Evolutionary conservation across 2,329 filamentous ascomycete genomes (phyloP).

Genomic region (Shiraia sp.): DNA sequence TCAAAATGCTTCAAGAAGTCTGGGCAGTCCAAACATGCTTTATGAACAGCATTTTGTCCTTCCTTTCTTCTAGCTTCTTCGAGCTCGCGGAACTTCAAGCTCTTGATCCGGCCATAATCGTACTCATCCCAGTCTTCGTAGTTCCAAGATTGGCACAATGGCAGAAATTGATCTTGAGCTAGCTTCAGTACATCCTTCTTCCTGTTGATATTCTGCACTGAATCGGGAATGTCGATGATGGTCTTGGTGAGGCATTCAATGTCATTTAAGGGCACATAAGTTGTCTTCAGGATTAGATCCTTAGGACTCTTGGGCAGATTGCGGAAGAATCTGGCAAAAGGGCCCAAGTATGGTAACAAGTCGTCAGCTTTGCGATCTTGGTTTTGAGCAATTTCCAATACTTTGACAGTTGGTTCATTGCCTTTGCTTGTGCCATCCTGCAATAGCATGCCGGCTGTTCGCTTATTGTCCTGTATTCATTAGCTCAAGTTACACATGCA

Average conservation of each 20-base stretch:
- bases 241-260: conserved; percentile 84
- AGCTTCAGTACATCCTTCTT: conserved; percentile 59
- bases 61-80: conserved; percentile 71
- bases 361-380: conserved; percentile 79
- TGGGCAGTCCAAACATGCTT: conserved; percentile 70
- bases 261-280: conserved; percentile 73
- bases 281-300: conserved; percentile 69
- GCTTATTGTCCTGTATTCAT: conserved; percentile 67
- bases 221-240: conserved; percentile 56
- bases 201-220: conserved; percentile 49
- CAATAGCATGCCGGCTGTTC: conserved; percentile 79
- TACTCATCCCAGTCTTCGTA: conserved; percentile 79
- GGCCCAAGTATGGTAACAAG: conserved; percentile 77
- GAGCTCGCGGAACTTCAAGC: conserved; percentile 78
- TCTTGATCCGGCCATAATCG: conserved; percentile 80
- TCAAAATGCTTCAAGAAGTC: conserved; percentile 90
- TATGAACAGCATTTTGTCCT: conserved; percentile 64
- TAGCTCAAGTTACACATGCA: conserved; percentile 1
- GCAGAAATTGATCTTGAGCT: conserved; percentile 70
- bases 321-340: conserved; percentile 69
- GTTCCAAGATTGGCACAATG: conserved; percentile 74
- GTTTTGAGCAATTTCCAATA: conserved; percentile 75
- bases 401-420: conserved; percentile 70
- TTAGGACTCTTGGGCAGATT: conserved; percentile 67
- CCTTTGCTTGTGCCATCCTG: conserved; percentile 73